phyloP scores from a whole-genome alignment of 345 rosid species.

The Eutrema yunnanense region DNA sequence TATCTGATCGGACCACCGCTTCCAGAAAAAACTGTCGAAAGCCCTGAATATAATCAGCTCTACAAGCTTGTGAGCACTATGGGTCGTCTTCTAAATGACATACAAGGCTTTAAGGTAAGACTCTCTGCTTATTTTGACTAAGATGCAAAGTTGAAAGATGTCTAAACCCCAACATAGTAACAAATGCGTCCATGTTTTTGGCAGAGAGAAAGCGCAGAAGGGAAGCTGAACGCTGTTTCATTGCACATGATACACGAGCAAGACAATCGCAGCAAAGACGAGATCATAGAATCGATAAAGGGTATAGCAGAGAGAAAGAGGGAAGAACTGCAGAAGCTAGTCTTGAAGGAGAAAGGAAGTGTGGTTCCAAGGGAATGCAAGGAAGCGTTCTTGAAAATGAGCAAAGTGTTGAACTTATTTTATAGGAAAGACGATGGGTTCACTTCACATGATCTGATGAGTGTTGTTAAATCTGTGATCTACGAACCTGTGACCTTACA shows the following conservation, averaged over 20 bases:
- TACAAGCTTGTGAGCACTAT: slow-evolving; percentile 59
- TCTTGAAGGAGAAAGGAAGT: slow-evolving; percentile 48
- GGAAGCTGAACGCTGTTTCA: slow-evolving; percentile 65
- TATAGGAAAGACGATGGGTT: slow-evolving; percentile 78
- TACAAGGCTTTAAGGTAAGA: slow-evolving; percentile 57
- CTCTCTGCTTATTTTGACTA: not conserved
- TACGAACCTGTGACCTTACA: slow-evolving; percentile 37
- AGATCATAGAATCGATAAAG: slow-evolving; percentile 35
- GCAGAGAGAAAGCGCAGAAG: slow-evolving; percentile 71
- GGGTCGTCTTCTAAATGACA: slow-evolving; percentile 85
- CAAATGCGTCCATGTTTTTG: not conserved
- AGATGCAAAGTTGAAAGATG: not conserved
- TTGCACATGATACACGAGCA: slow-evolving; percentile 43
- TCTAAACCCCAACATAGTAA: not conserved
- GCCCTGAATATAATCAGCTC: slow-evolving; percentile 38
- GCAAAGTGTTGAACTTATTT: slow-evolving; percentile 58
- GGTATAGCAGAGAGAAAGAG: slow-evolving; percentile 27
- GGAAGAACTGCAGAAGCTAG: slow-evolving; percentile 44
- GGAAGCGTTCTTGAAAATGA: slow-evolving; percentile 76
- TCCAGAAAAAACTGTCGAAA: slow-evolving; percentile 36
- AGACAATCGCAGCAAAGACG: slow-evolving; percentile 31
- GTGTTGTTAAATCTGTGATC: slow-evolving; percentile 44
- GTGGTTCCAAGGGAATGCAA: slow-evolving; percentile 63
- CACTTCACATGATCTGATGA: slow-evolving; percentile 43
- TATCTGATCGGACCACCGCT: slow-evolving; percentile 70